phyloP scores from a whole-genome alignment of 176 grass and related monocot species.

The Raddia distichophylla region DNA sequence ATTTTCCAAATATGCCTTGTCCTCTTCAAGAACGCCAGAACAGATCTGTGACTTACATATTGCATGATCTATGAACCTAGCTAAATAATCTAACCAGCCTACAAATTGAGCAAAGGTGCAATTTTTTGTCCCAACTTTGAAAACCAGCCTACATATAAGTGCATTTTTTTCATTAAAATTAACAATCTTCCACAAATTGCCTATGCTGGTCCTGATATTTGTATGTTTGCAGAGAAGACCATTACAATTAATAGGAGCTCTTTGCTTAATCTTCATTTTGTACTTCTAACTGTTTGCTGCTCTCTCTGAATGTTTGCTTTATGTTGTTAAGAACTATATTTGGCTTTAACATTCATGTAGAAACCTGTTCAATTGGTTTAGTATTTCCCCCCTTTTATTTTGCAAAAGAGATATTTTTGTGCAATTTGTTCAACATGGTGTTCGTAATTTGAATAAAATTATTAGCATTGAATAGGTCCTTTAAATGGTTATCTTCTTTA shows the following conservation, averaged over 20 bases:
- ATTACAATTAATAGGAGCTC: not conserved
- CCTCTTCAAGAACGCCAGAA: not conserved
- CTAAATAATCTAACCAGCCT: not conserved
- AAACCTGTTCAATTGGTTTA: not conserved
- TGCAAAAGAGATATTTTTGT: not conserved
- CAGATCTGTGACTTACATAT: not conserved
- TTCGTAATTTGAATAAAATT: not conserved
- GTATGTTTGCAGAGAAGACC: slow-evolving; percentile 15
- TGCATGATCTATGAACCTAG: not conserved
- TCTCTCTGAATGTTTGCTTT: not conserved
- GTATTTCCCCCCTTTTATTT: not conserved
- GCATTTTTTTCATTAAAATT: not conserved
- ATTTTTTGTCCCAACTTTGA: not conserved
- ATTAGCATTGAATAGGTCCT: not conserved
- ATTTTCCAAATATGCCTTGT: not conserved
- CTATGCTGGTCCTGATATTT: not conserved
- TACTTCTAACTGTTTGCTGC: not conserved
- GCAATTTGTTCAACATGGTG: slow-evolving; percentile 13
- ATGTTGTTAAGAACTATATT: not conserved
- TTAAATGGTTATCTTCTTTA: not conserved
- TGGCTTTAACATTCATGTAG: not conserved
- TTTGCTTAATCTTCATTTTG: not conserved
- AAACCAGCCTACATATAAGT: not conserved
- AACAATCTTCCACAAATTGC: not conserved
- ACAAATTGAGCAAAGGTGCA: not conserved